A percentile compares a stretch with the other conserved stretches of the same genome.
Evolutionary conservation across 768 basidiomycete genomes (phyloP).

Genomic region (Podaxis sp.): DNA sequence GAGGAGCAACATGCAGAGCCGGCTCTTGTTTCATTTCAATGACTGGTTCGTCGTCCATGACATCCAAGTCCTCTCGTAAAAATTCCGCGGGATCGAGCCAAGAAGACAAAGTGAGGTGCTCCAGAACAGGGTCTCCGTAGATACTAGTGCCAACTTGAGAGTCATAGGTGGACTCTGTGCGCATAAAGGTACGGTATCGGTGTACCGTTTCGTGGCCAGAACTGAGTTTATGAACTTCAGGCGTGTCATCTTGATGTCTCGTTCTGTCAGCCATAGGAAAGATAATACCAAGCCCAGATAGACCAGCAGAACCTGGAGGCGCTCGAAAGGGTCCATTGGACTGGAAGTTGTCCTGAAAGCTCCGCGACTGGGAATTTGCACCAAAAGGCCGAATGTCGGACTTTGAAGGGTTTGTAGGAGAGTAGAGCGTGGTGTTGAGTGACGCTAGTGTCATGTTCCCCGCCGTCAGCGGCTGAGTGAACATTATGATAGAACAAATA

Average conservation of each 20-base stretch:
- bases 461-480: background rate
- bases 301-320: background rate
- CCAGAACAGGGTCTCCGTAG: background rate
- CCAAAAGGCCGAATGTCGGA: background rate
- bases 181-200: background rate
- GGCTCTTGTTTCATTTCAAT: background rate
- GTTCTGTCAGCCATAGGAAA: background rate
- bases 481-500: slow-evolving; percentile 5
- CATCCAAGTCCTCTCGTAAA: slow-evolving; percentile 16
- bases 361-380: background rate
- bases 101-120: slow-evolving; percentile 17
- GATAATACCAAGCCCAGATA: slow-evolving; percentile 10
- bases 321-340: slow-evolving; percentile 5
- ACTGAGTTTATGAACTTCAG: background rate
- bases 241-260: background rate
- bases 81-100: slow-evolving; percentile 20
- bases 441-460: slow-evolving; percentile 28
- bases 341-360: slow-evolving; percentile 7
- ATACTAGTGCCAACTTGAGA: background rate
- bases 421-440: slow-evolving; percentile 20
- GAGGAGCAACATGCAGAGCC: background rate
- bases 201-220: background rate
- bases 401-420: slow-evolving; percentile 13
- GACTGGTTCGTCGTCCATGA: slow-evolving; percentile 3
- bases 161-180: slow-evolving; percentile 5